Conservation (phyloP, 1,139 yeast genomes). For the Blastobotrys persicus region DNA sequence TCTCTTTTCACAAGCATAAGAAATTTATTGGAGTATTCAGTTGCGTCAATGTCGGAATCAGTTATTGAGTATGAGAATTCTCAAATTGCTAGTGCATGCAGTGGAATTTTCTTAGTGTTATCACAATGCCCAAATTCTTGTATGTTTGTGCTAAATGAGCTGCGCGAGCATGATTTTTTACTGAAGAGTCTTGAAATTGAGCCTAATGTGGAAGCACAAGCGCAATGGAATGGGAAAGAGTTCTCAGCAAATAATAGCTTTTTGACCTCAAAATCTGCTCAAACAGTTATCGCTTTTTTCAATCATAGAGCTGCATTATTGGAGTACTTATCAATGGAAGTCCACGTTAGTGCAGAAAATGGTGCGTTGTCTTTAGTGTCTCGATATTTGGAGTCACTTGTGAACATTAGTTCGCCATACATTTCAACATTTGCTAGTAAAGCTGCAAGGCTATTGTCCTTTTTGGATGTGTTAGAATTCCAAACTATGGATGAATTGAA, state of each 20-base stretch:
- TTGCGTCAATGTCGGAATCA: constrained; percentile 43
- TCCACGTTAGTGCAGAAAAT: constrained; percentile 54
- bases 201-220: constrained; percentile 48
- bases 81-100: constrained; percentile 53
- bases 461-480: constrained; percentile 67
- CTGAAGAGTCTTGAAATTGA: constrained; percentile 52
- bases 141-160: constrained; percentile 47
- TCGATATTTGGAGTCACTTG: constrained; percentile 53
- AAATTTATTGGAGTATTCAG: constrained; percentile 47
- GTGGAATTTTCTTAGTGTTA: constrained; percentile 61
- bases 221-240: constrained; percentile 51
- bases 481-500: constrained; percentile 34
- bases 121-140: constrained; percentile 58
- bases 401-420: constrained; percentile 36
- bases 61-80: constrained; percentile 55
- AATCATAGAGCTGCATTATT: constrained; percentile 59
- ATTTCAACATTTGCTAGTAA: constrained; percentile 29
- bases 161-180: constrained; percentile 54
- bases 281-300: constrained; percentile 61
- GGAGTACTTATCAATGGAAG: constrained; percentile 68
- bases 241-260: constrained; percentile 43
- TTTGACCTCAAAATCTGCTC: constrained; percentile 37
- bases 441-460: constrained; percentile 62
- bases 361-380: constrained; percentile 57
- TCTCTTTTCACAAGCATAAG: constrained; percentile 59